These are phyloP conservation scores for Suillus tomentosus DNA, from an alignment of 768 basidiomycete species.

Conservation along the genomic window DNA sequence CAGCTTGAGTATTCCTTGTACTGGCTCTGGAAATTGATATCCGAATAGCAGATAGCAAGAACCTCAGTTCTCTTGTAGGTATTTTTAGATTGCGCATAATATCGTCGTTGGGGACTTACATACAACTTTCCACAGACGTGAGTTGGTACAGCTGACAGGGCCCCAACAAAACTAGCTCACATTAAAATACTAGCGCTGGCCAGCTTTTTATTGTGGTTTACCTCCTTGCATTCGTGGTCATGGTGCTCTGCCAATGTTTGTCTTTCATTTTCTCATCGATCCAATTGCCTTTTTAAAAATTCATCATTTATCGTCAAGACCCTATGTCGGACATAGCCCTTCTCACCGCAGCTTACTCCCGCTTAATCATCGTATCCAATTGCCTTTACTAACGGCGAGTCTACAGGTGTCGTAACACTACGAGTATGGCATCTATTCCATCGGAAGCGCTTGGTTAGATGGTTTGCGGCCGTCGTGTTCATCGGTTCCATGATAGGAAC, in stretches of 20 bases:
- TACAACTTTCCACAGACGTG: not conserved
- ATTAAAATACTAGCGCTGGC: not conserved
- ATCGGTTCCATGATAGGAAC: not conserved
- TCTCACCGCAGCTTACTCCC: no score
- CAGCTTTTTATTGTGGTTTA: not conserved
- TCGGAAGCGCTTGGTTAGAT: slow-evolving; percentile 5
- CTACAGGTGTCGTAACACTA: slow-evolving; percentile 16
- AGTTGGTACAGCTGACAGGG: not conserved
- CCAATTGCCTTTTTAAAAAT: not conserved
- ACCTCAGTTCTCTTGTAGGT: not conserved
- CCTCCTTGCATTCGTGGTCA: slow-evolving; percentile 1
- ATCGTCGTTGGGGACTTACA: not conserved
- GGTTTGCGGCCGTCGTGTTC: slow-evolving; percentile 4
- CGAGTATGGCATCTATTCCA: slow-evolving; percentile 27
- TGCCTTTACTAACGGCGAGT: not conserved
- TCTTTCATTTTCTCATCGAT: not conserved
- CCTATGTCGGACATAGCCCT: no score
- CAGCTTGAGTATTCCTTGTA: not conserved
- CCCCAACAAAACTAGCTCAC: not conserved
- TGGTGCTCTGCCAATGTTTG: slow-evolving; percentile 22
- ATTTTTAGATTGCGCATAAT: not conserved
- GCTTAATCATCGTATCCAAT: no score
- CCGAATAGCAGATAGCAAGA: not conserved
- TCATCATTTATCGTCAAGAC: no score
- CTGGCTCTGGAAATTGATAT: not conserved